These are phyloP conservation scores for Wallacemonas sp. DNA, from an alignment of 208 protist genomes.

Conservation along the genomic window DNA sequence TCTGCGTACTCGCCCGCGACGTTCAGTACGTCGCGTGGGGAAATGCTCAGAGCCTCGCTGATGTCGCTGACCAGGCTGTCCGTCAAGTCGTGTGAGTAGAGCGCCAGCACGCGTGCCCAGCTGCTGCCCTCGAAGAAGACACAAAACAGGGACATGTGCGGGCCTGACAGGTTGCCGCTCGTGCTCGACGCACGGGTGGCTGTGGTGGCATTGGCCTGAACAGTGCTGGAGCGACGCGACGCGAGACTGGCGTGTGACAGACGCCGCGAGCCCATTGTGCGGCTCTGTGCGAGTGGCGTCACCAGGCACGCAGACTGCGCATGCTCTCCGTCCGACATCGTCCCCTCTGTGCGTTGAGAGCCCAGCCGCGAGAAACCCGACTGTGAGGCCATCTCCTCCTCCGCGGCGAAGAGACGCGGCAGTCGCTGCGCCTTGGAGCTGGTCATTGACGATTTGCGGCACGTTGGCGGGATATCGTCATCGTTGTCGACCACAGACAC, in stretches of 20 bases:
- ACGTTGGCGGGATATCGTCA: no score
- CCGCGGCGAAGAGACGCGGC: background rate
- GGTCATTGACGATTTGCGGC: background rate
- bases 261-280: background rate
- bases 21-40: background rate
- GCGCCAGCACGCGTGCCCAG: slow-evolving; percentile 10
- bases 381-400: background rate
- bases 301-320: no score
- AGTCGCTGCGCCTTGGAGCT: background rate
- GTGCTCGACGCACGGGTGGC: background rate
- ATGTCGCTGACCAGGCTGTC: background rate
- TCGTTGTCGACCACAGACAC: no score
- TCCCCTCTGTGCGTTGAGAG: no score
- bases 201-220: background rate
- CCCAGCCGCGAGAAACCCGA: no score
- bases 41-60: background rate
- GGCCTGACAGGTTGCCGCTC: background rate
- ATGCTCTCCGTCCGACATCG: no score
- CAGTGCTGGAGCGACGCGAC: background rate
- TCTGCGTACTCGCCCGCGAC: background rate
- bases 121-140: slow-evolving; percentile 16
- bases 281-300: background rate
- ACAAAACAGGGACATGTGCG: background rate
- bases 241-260: slow-evolving; percentile 1
- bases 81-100: background rate